Base-by-base conservation (phyloP, 2,329 filamentous ascomycete genomes). In the Aureobasidium subglaciale region DNA sequence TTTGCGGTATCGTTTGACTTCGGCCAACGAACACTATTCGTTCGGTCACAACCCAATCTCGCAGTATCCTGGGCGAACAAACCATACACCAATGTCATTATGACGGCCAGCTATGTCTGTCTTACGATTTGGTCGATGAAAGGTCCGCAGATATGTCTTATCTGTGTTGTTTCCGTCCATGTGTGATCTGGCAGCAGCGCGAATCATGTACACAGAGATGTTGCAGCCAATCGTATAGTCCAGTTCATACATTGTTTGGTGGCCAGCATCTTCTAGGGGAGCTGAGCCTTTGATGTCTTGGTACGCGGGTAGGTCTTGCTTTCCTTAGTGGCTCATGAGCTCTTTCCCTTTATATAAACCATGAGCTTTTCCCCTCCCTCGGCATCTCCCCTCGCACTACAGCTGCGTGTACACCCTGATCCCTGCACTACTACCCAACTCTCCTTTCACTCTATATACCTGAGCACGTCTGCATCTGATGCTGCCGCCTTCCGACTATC, bases 251-350 rank as follows among this genome's bases (percentile, higher is more conserved):
- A 9, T 16, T 3, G 5, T 25, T 43, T 13, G 24, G 18, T 10
- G 7, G 24, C 5, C 40, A 43, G 7, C n/a, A 18, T 16, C 25
- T 22, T 15, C 13, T 41, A 22, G 38, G 20, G 24, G 27, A 10
- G 16, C 8, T 32, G 27, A 25, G 7, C 40, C 18, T n/a, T 5
- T 27, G 4, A 20, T 35, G 43, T 35, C 43, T 29, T 34, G 43
- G 29, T 48, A 48, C 43, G 20, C 30, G 46, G 46, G 32, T 29
- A 38, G 32, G 10, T 50, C 46, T 50, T 50, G 24, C 46, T 50
- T 50, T 50, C n/a, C 16, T 38, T 32, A 29, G 34, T 18, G 37
- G 10, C 6, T n/a, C n/a, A n/a, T 29, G 24, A 37, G 46, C 46
- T 50, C 46, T 20, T 50, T 50, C 46, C 34, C 6, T 29, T n/a